phyloP scores from a whole-genome alignment of 495 filamentous ascomycete species.

The Aspergillus leporis region DNA sequence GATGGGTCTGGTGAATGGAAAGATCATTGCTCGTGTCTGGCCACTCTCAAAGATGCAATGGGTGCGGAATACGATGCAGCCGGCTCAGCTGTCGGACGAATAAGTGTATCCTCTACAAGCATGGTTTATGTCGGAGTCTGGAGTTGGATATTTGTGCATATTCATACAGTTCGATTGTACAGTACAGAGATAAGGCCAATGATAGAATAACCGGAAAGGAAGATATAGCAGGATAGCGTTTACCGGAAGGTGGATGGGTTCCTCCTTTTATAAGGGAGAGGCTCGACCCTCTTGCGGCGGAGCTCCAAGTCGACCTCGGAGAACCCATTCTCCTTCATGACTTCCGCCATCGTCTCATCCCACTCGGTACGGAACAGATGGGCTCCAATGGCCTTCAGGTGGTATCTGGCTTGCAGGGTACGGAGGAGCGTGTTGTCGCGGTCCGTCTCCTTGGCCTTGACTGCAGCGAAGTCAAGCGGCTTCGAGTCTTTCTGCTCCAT shows the following conservation, averaged over 20 bases:
- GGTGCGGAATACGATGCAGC: conserved; percentile 52
- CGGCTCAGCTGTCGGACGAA: conserved; percentile 29
- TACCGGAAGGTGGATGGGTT: conserved; percentile 48
- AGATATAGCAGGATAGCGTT: conserved; percentile 20
- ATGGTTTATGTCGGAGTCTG: conserved; percentile 30
- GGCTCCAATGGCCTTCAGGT: conserved; percentile 73
- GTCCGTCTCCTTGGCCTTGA: conserved; percentile 53
- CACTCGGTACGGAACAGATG: conserved; percentile 85
- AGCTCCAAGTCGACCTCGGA: conserved; percentile 81
- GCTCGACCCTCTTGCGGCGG: conserved; percentile 67
- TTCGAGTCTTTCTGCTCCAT: conserved; percentile 70
- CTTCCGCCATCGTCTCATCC: conserved; percentile 80
- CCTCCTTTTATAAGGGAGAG: conserved; percentile 56
- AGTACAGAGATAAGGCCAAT: conserved; percentile 41
- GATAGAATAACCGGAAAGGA: conserved; percentile 19
- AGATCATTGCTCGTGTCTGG: conserved; percentile 69
- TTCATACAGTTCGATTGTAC: conserved; percentile 53
- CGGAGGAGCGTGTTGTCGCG: conserved; percentile 72
- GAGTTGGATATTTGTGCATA: conserved; percentile 41
- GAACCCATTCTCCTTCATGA: conserved; percentile 80
- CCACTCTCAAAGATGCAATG: conserved; percentile 53
- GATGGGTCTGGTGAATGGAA: conserved; percentile 79
- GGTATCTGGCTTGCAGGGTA: conserved; percentile 66
- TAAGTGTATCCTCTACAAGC: conserved; percentile 6
- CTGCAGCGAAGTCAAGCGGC: conserved; percentile 57